Evolutionary conservation across 306 rosid genomes (phyloP), one percentile per base, ranked within the genome.

Genomic region (Lablab purpureus): DNA sequence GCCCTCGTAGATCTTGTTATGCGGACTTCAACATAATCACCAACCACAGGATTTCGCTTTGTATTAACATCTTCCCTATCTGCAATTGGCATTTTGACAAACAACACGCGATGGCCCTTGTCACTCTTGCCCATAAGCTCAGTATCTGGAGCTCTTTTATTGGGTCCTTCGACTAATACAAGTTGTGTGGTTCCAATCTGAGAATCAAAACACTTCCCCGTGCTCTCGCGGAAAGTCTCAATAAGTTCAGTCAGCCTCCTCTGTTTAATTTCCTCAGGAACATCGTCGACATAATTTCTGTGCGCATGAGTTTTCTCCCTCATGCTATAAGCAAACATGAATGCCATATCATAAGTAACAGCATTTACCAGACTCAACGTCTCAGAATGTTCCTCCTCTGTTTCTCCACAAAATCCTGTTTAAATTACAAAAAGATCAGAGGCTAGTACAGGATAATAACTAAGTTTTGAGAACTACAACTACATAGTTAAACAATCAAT

Each of bases 311-410:
- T 95, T 86, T 93, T 95, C 81, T 93, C 99, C 83, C 98, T 95
- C 99, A 93, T 95, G 90, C 99, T 95, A 79, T 95, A 93, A 21
- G 99, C 98, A 86, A 95, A 95, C 98, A 93, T 90, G 91, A 83
- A 95, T 63, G 98, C 98, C 99, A 95, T 93, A 77, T 95, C 99
- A 68, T 88, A 95, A 74, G 88, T 90, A 76, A 95, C 96, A 52
- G 89, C 87, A 56, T 85, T 93, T 55, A 95, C 55, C 0, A 95
- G 91, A 83, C 85, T 86, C 75, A 95, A 43, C 0, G 99, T 95
- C 78, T 90, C 96, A 11, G 65, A 81, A 80, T 95, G 94, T 40
- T 95, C 98, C 84, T 90, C 92, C 82, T 95, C 99, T 17, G 97
- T 91, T 83, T 95, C 99, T 74, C 95, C 97, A 66, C 98, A 95